phyloP scores from a whole-genome alignment of 306 rosid species.

The Cucurbita argyrosperma region DNA sequence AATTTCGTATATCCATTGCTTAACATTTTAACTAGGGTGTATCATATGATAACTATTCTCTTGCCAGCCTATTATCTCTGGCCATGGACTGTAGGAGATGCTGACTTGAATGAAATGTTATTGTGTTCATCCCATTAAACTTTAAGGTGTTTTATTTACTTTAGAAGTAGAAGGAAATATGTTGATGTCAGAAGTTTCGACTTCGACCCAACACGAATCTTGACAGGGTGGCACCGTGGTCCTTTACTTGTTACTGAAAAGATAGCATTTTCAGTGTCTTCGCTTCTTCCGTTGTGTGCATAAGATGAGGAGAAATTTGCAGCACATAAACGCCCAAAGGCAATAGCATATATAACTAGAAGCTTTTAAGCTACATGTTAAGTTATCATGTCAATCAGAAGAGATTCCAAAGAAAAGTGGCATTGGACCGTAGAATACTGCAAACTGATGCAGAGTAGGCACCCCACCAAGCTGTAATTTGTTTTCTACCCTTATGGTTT shows the following conservation, averaged over 20 bases:
- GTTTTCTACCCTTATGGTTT: not conserved
- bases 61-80: not conserved
- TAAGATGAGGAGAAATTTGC: not conserved
- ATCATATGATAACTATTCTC: not conserved
- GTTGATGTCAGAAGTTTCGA: not conserved
- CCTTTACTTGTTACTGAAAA: not conserved
- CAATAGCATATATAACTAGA: not conserved
- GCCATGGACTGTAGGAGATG: not conserved
- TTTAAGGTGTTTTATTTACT: not conserved
- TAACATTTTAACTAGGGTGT: not conserved
- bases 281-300: not conserved
- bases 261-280: not conserved
- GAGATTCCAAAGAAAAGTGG: not conserved
- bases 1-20: not conserved
- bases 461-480: constrained; percentile 3
- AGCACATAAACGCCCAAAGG: not conserved
- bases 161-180: not conserved
- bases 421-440: not conserved
- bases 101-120: not conserved
- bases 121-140: not conserved
- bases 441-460: not conserved
- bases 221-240: not conserved
- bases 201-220: not conserved
- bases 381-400: not conserved
- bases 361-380: not conserved